Conservation (phyloP, 352 stramenopile genomes). For the Pythium vanterpoolii region DNA sequence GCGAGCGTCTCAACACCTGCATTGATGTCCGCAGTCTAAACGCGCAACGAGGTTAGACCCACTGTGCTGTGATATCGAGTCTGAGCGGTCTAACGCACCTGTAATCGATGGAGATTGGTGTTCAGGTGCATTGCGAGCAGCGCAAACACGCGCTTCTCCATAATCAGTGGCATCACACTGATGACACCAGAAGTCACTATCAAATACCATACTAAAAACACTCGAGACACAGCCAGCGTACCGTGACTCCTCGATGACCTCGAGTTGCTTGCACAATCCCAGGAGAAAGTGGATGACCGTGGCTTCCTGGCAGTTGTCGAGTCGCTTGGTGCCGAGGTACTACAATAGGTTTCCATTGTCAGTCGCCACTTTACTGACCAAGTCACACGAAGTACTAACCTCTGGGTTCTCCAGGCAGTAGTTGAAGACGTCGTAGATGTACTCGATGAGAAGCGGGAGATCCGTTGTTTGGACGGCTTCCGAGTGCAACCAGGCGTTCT, state of each 20-base stretch:
- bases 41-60: neutral
- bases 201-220: neutral
- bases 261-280: conserved; percentile 78
- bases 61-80: neutral
- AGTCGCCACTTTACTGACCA: neutral
- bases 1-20: conserved; percentile 67
- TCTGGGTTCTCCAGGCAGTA: conserved; percentile 70
- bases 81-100: conserved; percentile 15
- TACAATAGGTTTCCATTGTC: neutral
- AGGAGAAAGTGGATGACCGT: conserved; percentile 87
- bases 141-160: conserved; percentile 75
- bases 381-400: conserved; percentile 25
- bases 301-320: conserved; percentile 81
- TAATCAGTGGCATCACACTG: conserved; percentile 84
- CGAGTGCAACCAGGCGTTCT: conserved; percentile 89
- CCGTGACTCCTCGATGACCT: conserved; percentile 81
- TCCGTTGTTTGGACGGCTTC: conserved; percentile 91
- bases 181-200: neutral
- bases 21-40: conserved; percentile 42
- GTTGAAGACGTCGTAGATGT: conserved; percentile 82
- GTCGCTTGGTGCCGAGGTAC: conserved; percentile 70
- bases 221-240: conserved; percentile 7
- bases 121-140: conserved; percentile 79
- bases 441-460: conserved; percentile 85
- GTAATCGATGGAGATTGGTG: conserved; percentile 38